Base-by-base conservation (phyloP, 2,329 filamentous ascomycete genomes). In the Fusarium hostae region DNA sequence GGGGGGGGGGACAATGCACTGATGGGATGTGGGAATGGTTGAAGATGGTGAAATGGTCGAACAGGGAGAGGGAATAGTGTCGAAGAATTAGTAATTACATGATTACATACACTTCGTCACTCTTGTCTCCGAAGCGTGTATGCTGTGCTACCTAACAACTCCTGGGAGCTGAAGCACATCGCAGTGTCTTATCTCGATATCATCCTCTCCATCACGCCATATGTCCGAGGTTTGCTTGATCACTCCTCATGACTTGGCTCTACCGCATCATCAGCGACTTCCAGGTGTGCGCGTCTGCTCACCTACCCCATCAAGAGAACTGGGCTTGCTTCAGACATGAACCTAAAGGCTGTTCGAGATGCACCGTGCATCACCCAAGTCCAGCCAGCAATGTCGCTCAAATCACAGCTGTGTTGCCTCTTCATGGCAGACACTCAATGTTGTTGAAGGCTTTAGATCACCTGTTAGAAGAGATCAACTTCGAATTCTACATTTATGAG, bases 391-490 rank as follows among this genome's bases (percentile, higher is more conserved):
- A 24, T 18, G 40, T 13, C 15, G 16, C 9, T 24, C 13, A 24
- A 24, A 12, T n/a, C 22, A 51, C 32, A 15, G 22, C 6, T 37
- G 20, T 4, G 20, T 20, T 26, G 18, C 18, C 32, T 26, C 20
- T 7, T 9, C 3, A 5, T 37, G 6, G 12, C 22, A 39, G 22
- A 39, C 22, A 26, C 18, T 52, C 22, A 6, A 37, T 16, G 32
- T 16, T 11, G 12, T 5, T 6, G 2, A 1, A 16, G 9, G 6
- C 7, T 26, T 10, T 39, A 18, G 4, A 26, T 52, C 22, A 52
- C 32, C 16, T n/a, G 11, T n/a, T 6, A 52, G 4, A 24, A 2
- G 8, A 32, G 18, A 5, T 0, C 6, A 18, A 7, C 5, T 22
- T 15, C 12, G 9, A 39, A n/a, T 1, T 2, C 18, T 26, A 37